phyloP scores from a whole-genome alignment of 2,329 filamentous ascomycete species.

The Calonectria honghensis region DNA sequence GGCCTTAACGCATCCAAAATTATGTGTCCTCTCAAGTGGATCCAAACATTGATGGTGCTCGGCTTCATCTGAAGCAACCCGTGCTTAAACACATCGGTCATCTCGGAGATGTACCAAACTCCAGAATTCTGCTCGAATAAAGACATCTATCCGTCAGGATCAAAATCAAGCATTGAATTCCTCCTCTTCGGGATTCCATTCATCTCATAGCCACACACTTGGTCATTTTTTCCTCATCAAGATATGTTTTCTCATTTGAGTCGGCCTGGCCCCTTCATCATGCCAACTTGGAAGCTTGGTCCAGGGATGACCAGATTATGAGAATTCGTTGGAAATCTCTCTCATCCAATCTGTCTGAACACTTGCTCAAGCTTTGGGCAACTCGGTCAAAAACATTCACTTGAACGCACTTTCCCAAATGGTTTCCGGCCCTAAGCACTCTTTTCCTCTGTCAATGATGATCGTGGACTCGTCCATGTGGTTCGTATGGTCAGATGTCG shows the following conservation, averaged over 20 bases:
- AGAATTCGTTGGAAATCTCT: neutral
- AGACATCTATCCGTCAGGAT: neutral
- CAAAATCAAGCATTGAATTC: neutral
- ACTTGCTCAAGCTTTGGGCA: constrained; percentile 13
- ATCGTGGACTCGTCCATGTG: constrained; percentile 4
- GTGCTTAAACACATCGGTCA: neutral
- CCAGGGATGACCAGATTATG: no score
- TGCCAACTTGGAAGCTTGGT: neutral
- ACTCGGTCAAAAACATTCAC: constrained; percentile 4
- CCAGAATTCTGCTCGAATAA: neutral
- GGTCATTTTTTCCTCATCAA: neutral
- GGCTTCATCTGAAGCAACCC: neutral
- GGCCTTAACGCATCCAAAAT: neutral
- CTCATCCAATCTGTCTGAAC: neutral
- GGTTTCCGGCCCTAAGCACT: neutral
- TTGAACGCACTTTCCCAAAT: constrained; percentile 18
- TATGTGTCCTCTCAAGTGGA: neutral
- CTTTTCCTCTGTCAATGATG: neutral
- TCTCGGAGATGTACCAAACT: no score
- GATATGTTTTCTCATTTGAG: neutral
- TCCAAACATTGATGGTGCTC: neutral
- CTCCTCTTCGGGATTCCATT: neutral
- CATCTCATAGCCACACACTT: neutral
- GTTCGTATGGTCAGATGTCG: neutral
- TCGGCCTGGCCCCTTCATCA: neutral